These are phyloP conservation scores for Naganishia cerealis DNA, from an alignment of 1,284 basidiomycete genomes.

Conservation along the genomic window DNA sequence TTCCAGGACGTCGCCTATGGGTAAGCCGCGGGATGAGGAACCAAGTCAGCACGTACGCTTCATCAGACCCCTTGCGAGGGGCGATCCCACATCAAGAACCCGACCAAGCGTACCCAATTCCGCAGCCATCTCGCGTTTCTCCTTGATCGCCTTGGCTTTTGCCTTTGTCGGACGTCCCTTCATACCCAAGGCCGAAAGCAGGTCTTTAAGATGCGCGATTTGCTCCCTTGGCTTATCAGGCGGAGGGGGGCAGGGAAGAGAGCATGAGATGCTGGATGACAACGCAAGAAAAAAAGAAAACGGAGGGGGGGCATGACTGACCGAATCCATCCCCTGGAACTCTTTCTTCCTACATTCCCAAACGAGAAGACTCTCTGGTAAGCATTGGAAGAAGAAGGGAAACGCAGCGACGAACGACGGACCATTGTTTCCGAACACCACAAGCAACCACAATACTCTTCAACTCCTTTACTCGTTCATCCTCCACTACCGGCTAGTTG, in stretches of 20 bases:
- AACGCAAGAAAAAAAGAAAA: not conserved
- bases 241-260: not conserved
- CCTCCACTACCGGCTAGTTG: conserved; percentile 35
- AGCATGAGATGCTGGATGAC: conserved; percentile 16
- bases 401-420: conserved; percentile 37
- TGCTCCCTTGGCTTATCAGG: conserved; percentile 61
- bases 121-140: conserved; percentile 69
- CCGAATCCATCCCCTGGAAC: conserved; percentile 16
- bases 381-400: not conserved
- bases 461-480: conserved; percentile 46
- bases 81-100: conserved; percentile 1
- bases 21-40: not conserved
- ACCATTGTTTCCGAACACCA: conserved; percentile 78
- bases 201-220: conserved; percentile 64
- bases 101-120: conserved; percentile 65
- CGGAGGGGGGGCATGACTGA: not conserved
- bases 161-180: conserved; percentile 70
- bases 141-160: conserved; percentile 71
- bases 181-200: conserved; percentile 75
- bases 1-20: conserved; percentile 52
- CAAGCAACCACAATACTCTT: conserved; percentile 67
- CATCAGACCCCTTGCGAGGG: not conserved
- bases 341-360: conserved; percentile 19
- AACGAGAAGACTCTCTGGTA: not conserved
- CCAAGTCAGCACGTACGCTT: not conserved